These are phyloP conservation scores for Penicillium dipodomyicola DNA, from an alignment of 495 filamentous ascomycete species.

Conservation along the genomic window DNA sequence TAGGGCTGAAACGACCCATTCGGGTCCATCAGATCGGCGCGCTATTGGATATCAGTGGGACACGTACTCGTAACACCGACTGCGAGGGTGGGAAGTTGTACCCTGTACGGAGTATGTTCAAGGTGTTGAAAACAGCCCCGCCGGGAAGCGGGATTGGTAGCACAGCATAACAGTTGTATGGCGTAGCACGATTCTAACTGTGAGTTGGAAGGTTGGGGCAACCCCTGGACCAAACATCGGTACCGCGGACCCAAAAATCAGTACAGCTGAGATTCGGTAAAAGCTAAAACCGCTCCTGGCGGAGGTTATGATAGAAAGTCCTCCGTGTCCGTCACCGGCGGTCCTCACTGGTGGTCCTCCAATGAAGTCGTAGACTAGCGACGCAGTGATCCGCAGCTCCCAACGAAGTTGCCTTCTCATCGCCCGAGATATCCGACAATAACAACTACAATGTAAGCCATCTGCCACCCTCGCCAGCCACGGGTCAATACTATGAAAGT, in stretches of 20 bases:
- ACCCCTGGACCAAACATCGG: constrained; percentile 1
- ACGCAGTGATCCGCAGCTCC: constrained; percentile 3
- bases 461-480: constrained; percentile 14
- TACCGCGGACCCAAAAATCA: background rate
- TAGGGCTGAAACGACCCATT: constrained; percentile 26
- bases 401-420: constrained; percentile 8
- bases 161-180: background rate
- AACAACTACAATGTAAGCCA: constrained; percentile 11
- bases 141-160: background rate
- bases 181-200: no score
- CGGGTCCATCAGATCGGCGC: constrained; percentile 20
- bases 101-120: background rate
- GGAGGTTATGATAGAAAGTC: constrained; percentile 5
- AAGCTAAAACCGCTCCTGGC: background rate
- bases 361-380: background rate
- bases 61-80: constrained; percentile 11
- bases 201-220: background rate
- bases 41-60: constrained; percentile 18
- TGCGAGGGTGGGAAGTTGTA: background rate
- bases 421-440: constrained; percentile 11
- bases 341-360: constrained; percentile 2
- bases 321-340: background rate
- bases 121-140: no score
- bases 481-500: constrained; percentile 2
- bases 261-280: background rate